Percentiles rank a stretch among this genome's conserved stretches.
Conservation (phyloP, 306 rosid species). For the Malus fusca region DNA sequence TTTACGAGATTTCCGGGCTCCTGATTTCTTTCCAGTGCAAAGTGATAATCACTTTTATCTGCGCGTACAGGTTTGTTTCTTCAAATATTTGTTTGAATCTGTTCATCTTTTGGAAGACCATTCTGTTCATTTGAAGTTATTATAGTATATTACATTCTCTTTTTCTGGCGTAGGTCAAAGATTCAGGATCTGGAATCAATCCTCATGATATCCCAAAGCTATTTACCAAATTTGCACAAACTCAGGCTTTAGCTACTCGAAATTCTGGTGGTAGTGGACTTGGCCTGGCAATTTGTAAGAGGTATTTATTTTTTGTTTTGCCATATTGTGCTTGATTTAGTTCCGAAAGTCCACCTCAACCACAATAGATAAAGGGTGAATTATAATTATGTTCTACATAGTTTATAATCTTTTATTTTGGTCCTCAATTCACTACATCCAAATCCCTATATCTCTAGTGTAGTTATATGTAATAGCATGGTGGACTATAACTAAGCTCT, state of each 20-base stretch:
- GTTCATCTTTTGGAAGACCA: slow-evolving; percentile 10
- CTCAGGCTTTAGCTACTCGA: slow-evolving; percentile 54
- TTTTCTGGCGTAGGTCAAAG: slow-evolving; percentile 55
- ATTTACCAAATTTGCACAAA: slow-evolving; percentile 81
- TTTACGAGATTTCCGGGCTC: slow-evolving; percentile 58
- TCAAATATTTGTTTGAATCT: slow-evolving; percentile 15
- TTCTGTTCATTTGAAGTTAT: slow-evolving; percentile 7
- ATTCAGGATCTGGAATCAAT: slow-evolving; percentile 77
- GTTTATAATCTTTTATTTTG: not conserved
- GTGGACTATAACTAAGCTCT: not conserved
- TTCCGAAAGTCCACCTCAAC: not conserved
- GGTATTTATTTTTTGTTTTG: slow-evolving; percentile 46
- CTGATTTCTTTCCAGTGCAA: slow-evolving; percentile 57
- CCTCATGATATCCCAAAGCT: slow-evolving; percentile 81
- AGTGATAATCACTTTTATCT: slow-evolving; percentile 80
- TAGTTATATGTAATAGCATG: not conserved
- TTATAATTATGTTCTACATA: not conserved
- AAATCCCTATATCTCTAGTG: not conserved
- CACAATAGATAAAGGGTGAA: not conserved
- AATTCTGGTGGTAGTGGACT: slow-evolving; percentile 74
- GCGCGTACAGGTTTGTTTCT: slow-evolving; percentile 73
- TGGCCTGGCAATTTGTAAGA: slow-evolving; percentile 87
- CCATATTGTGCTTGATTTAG: slow-evolving; percentile 2
- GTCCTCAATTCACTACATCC: not conserved
- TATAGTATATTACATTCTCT: not conserved